A percentile compares a stretch with the other conserved stretches of the same genome.
Conservation (phyloP, 192 early-diverging fungal species). For the Dissophora ornata region DNA sequence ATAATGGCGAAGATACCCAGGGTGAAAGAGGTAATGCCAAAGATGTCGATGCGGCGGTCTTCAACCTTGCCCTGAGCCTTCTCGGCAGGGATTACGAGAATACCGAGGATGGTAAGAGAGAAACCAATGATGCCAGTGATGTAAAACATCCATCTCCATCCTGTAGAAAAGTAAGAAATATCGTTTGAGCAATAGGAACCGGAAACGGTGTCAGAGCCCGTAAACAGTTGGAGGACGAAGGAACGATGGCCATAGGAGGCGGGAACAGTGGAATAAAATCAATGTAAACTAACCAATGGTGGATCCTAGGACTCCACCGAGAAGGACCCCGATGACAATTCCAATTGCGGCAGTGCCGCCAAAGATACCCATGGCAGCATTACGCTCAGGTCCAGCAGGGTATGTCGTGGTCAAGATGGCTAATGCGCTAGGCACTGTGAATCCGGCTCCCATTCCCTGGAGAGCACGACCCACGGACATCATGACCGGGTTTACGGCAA, state of each 20-base stretch:
- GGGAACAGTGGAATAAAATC: too few species aligned
- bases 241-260: too few species aligned
- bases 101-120: conserved; percentile 18
- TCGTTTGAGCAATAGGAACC: too few species aligned
- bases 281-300: background rate
- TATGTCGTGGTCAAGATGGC: conserved; percentile 50
- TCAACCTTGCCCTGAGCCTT: conserved; percentile 6
- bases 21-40: conserved; percentile 35
- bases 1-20: conserved; percentile 38
- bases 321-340: conserved; percentile 34
- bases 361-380: conserved; percentile 33
- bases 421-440: conserved; percentile 53
- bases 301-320: conserved; percentile 42
- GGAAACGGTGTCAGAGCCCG: too few species aligned
- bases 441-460: conserved; percentile 51
- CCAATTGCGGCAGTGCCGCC: conserved; percentile 45
- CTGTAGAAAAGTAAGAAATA: conserved; percentile 6
- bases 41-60: conserved; percentile 40
- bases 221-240: too few species aligned
- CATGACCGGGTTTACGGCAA: conserved; percentile 29
- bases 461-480: conserved; percentile 48
- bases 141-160: conserved; percentile 57
- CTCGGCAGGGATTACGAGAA: conserved; percentile 35
- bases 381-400: conserved; percentile 37
- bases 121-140: conserved; percentile 45